These are phyloP conservation scores for Kondoa subrosea DNA, from an alignment of 768 basidiomycete genomes.

Conservation along the genomic window DNA sequence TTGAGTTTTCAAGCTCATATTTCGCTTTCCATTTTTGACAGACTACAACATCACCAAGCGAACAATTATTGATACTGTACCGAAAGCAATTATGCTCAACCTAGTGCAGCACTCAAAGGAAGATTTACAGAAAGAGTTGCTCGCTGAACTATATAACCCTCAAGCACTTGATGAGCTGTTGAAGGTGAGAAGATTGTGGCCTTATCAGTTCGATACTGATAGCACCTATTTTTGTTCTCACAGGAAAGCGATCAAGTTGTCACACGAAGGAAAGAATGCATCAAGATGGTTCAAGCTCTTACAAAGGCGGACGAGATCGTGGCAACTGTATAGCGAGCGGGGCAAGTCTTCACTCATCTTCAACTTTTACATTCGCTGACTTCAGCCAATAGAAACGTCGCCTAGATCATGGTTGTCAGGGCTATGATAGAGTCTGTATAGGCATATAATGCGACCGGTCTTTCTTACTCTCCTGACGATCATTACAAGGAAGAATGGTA, in stretches of 20 bases:
- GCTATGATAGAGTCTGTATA: too few relatives aligned
- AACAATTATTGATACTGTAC: slow-evolving; percentile 99
- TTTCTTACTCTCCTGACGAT: too few relatives aligned
- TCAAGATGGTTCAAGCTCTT: slow-evolving; percentile 78
- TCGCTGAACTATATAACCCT: slow-evolving; percentile 92
- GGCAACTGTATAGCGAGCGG: too few relatives aligned
- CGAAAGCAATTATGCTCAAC: slow-evolving; percentile 50
- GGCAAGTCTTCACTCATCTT: too few relatives aligned
- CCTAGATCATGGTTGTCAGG: too few relatives aligned
- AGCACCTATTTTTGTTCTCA: not conserved
- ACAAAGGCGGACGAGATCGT: slow-evolving; percentile 85
- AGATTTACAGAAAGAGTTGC: slow-evolving; percentile 75
- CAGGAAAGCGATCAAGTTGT: slow-evolving; percentile 60
- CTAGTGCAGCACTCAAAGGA: slow-evolving; percentile 88
- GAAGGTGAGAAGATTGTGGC: slow-evolving; percentile 49
- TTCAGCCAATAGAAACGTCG: too few relatives aligned
- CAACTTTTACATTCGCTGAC: too few relatives aligned
- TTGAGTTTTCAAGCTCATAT: not conserved
- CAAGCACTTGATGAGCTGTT: slow-evolving; percentile 86
- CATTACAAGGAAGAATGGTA: too few relatives aligned
- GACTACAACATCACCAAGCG: slow-evolving; percentile 90
- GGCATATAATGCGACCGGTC: too few relatives aligned
- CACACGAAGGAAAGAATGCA: slow-evolving; percentile 78
- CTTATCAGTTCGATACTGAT: slow-evolving; percentile 12
- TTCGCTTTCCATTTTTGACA: not conserved